Base-by-base conservation (phyloP, 1,284 basidiomycete species). In the Trichosporon ovoides region DNA sequence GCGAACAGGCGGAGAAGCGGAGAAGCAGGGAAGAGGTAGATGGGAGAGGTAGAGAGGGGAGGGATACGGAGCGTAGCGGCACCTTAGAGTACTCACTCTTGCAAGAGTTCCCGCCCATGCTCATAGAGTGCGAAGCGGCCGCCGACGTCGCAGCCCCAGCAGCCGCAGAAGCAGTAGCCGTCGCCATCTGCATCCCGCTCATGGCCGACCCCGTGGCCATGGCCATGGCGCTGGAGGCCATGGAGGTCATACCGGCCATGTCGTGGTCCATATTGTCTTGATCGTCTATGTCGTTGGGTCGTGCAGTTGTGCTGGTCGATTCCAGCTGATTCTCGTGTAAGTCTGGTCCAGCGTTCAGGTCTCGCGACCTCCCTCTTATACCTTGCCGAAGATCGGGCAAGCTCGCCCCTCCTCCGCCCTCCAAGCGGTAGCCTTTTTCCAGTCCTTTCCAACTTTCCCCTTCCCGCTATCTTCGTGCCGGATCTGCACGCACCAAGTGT, bases 21-120 rank as follows among this genome's bases (percentile, higher is more conserved):
- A 35, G 36, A 37, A n/a, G 37, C 14, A n/a, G 18, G 2, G 12
- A n/a, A n/a, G n/a, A n/a, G n/a, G 16, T 6, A 18, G 37, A 16
- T 13, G 14, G n/a, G 37, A 14, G 10, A 12, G 38, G 22, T 6
- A 20, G 19, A 22, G 7, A 10, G 19, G 7, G 40, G 14, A 4
- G 11, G 24, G 40, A 7, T n/a, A n/a, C n/a, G n/a, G n/a, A n/a
- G n/a, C n/a, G n/a, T n/a, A n/a, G 38, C 9, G 20, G n/a, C n/a
- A n/a, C n/a, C n/a, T 13, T 20, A 13, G 5, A 14, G 11, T 28
- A 64, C 65, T 59, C 50, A 68, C 66, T 68, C 55, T 66, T 68
- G 55, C 67, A 68, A 11, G 50, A 31, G 28, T 38, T 38, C 14
- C 43, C 36, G 36, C 36, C 38, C 54, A 56, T 56, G 35, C 66